Evolutionary conservation across 2,329 filamentous ascomycete genomes (phyloP).

Genomic region (Cylindrodendrum hubeiense): DNA sequence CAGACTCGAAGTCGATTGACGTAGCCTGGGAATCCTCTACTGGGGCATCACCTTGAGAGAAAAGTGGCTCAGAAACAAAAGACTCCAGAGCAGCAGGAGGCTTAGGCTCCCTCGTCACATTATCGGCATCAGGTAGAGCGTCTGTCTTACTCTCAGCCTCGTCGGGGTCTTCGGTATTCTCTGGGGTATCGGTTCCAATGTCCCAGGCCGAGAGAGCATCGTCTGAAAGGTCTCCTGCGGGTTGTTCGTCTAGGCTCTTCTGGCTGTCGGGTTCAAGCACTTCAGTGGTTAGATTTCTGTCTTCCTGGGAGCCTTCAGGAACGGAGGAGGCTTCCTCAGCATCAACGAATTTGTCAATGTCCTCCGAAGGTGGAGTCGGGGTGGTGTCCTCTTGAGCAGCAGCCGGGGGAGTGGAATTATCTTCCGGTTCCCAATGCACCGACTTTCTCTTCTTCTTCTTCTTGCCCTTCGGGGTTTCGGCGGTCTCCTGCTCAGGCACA

Average conservation of each 20-base stretch:
- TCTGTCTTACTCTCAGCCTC: background rate
- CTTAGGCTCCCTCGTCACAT: conserved; percentile 10
- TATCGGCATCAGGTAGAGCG: background rate
- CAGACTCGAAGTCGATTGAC: conserved; percentile 34
- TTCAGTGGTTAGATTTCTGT: background rate
- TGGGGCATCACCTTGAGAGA: conserved; percentile 46
- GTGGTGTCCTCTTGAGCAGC: background rate
- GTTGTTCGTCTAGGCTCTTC: background rate
- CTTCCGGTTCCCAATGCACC: conserved; percentile 33
- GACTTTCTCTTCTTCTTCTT: conserved; percentile 37
- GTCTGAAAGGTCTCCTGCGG: background rate
- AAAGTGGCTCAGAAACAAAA: conserved; percentile 47
- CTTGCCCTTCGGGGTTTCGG: conserved; percentile 18
- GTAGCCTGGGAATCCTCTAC: conserved; percentile 42
- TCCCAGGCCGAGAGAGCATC: conserved; percentile 23
- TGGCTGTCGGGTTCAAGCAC: background rate
- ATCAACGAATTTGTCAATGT: conserved; percentile 5
- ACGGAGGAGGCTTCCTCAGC: conserved; percentile 8
- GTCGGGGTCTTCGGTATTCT: conserved; percentile 1
- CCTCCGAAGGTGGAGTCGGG: background rate
- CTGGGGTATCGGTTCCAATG: conserved; percentile 6
- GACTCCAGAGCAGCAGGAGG: conserved; percentile 31
- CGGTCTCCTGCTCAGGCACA: conserved; percentile 2
- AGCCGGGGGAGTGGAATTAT: background rate
- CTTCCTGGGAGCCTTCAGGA: background rate